Percentiles rank a stretch among this genome's conserved stretches.
Conservation (phyloP, 176 grass and related monocot genomes). For the Cenchrus purpureus region DNA sequence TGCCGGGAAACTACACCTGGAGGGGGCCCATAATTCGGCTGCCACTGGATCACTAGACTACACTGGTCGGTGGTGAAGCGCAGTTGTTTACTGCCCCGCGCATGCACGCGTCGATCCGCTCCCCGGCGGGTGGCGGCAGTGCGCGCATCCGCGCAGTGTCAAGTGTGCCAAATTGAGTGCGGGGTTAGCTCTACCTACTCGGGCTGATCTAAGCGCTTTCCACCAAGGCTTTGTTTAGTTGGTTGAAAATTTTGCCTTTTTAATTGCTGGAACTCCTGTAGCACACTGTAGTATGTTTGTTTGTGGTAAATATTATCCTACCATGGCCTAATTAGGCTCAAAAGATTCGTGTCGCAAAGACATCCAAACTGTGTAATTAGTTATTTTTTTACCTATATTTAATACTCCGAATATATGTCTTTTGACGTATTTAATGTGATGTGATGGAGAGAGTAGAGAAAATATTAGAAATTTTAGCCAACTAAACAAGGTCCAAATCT, state of each 20-base stretch:
- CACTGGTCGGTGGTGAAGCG: constrained; percentile 28
- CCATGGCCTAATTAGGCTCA: too few species aligned
- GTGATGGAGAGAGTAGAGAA: too few species aligned
- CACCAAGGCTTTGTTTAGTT: neutral
- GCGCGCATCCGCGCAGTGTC: constrained; percentile 22
- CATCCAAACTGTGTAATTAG: too few species aligned
- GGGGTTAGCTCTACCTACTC: constrained; percentile 57
- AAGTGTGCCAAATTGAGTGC: constrained; percentile 20
- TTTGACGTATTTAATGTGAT: too few species aligned
- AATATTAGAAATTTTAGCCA: too few species aligned
- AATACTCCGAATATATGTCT: too few species aligned
- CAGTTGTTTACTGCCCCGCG: constrained; percentile 39
- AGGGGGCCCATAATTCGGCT: constrained; percentile 1
- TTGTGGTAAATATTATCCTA: too few species aligned
- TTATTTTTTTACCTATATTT: too few species aligned
- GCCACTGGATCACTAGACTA: neutral
- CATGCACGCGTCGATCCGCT: constrained; percentile 16
- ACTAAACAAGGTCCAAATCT: constrained; percentile 11
- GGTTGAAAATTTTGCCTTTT: too few species aligned
- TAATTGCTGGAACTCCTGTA: too few species aligned
- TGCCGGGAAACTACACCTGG: constrained; percentile 53
- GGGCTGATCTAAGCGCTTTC: constrained; percentile 41
- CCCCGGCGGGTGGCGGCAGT: neutral
- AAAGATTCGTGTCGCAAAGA: too few species aligned
- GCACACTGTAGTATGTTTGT: too few species aligned